Percentiles rank a stretch among this genome's conserved stretches.
Evolutionary conservation across 2,329 filamentous ascomycete species (phyloP).

Genomic region (Colletotrichum filicis): DNA sequence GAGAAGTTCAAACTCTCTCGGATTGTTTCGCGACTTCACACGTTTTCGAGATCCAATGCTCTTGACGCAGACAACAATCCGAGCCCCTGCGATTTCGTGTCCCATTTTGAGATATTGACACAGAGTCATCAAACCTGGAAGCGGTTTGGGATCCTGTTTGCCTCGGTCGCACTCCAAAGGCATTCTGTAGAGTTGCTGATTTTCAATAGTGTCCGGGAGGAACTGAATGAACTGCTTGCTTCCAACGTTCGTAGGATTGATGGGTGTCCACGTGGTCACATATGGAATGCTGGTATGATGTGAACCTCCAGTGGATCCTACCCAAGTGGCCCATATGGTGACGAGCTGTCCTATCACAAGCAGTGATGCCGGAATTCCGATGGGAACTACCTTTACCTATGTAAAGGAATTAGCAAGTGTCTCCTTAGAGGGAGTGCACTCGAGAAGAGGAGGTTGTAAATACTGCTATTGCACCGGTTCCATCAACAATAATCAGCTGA

Average conservation of each 20-base stretch:
- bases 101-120: constrained; percentile 64
- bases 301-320: constrained; percentile 57
- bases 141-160: constrained; percentile 22
- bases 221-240: constrained; percentile 61
- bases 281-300: constrained; percentile 44
- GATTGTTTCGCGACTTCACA: constrained; percentile 44
- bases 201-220: constrained; percentile 53
- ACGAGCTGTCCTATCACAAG: constrained; percentile 61
- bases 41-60: constrained; percentile 63
- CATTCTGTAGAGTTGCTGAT: constrained; percentile 47
- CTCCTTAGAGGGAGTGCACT: constrained; percentile 1
- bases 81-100: constrained; percentile 60
- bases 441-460: constrained; percentile 38
- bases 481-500: constrained; percentile 66
- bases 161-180: constrained; percentile 54
- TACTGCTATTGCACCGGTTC: constrained; percentile 62
- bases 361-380: constrained; percentile 47
- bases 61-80: constrained; percentile 67
- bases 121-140: constrained; percentile 66
- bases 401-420: neutral
- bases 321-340: constrained; percentile 66
- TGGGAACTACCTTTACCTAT: constrained; percentile 58
- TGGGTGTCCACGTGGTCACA: constrained; percentile 62
- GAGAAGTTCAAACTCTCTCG: constrained; percentile 48
- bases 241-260: constrained; percentile 67